Conservation (phyloP, 257 asterid genomes). For the Fraxinus pennsylvanica region DNA sequence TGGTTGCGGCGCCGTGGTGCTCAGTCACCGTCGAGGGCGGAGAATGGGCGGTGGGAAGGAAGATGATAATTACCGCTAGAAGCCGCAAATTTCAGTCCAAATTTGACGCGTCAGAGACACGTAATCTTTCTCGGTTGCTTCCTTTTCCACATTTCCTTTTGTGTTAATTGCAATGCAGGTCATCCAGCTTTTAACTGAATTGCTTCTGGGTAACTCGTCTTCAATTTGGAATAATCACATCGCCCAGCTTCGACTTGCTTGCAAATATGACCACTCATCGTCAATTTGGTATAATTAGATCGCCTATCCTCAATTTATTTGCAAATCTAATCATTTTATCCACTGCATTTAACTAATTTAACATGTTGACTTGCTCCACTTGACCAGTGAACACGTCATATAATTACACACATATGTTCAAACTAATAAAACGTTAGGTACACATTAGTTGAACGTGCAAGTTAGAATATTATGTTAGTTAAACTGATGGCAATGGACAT, state of each 20-base stretch:
- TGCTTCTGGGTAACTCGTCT: neutral
- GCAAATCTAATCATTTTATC: neutral
- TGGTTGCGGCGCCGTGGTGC: neutral
- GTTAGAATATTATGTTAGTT: too few relatives aligned
- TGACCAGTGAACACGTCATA: too few relatives aligned
- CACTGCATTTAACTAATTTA: neutral
- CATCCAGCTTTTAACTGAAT: neutral
- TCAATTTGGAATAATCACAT: too few relatives aligned
- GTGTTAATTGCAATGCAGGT: neutral
- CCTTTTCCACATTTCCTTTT: neutral
- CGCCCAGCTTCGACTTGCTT: neutral
- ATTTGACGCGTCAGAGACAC: slow-evolving; percentile 44
- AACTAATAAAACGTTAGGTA: too few relatives aligned
- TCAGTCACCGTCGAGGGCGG: neutral
- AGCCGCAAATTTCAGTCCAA: slow-evolving; percentile 34
- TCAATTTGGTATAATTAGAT: too few relatives aligned
- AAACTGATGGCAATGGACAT: too few relatives aligned
- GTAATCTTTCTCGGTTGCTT: slow-evolving; percentile 8
- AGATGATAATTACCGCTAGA: neutral
- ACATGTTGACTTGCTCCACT: too few relatives aligned
- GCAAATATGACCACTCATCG: neutral
- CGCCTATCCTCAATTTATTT: neutral
- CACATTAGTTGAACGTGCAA: too few relatives aligned
- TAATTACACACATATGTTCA: too few relatives aligned
- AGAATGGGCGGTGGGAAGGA: neutral